Evolutionary conservation across 2,329 filamentous ascomycete genomes (phyloP).

Genomic region (Keithomyces neogunnii): DNA sequence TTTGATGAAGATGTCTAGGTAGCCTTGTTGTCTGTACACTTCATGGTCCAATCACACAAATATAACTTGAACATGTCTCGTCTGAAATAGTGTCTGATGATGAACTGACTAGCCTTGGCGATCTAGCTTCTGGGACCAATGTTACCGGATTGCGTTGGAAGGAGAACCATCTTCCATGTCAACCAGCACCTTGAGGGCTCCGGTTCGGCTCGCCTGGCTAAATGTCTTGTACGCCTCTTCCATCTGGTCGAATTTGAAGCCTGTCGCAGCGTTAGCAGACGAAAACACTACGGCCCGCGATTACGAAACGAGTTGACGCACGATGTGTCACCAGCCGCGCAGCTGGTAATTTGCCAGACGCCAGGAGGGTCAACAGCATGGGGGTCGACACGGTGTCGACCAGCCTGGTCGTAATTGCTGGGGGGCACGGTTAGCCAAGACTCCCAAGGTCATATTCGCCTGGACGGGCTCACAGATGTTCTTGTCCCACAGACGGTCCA

Average conservation of each 20-base stretch:
- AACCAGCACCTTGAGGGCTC: conserved; percentile 36
- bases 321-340: conserved; percentile 36
- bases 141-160: too few species aligned
- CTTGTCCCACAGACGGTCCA: conserved; percentile 45
- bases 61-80: too few species aligned
- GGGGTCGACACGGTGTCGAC: conserved; percentile 39
- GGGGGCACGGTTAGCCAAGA: background rate
- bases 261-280: conserved; percentile 13
- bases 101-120: too few species aligned
- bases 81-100: too few species aligned
- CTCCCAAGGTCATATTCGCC: background rate
- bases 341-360: conserved; percentile 31
- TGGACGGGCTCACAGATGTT: conserved; percentile 37
- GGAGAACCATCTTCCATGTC: conserved; percentile 3
- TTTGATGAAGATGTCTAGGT: too few species aligned
- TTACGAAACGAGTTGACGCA: conserved; percentile 14
- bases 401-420: conserved; percentile 36
- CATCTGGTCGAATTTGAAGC: conserved; percentile 32
- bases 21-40: too few species aligned
- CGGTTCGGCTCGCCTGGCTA: conserved; percentile 29
- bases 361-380: conserved; percentile 37
- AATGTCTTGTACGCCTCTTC: conserved; percentile 36
- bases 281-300: background rate
- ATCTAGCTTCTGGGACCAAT: too few species aligned
- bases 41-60: too few species aligned